A percentile compares a stretch with the other conserved stretches of the same genome.
phyloP scores from a whole-genome alignment of 345 rosid genomes.

The Physaria fendleri region DNA sequence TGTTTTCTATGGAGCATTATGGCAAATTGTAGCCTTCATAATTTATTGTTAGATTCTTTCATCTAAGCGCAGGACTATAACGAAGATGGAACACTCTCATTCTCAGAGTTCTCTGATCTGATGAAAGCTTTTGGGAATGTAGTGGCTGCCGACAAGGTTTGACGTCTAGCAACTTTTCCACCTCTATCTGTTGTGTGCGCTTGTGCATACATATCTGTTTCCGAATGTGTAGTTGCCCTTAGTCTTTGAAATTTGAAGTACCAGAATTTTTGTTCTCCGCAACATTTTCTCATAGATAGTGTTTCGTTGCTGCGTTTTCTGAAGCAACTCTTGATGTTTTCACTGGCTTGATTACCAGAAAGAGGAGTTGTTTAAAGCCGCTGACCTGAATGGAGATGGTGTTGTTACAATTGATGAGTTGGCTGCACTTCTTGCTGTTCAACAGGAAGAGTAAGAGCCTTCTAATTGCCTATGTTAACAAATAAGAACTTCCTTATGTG shows the following conservation, averaged over 20 bases:
- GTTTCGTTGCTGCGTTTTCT: slow-evolving; percentile 8
- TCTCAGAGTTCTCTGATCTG: slow-evolving; percentile 78
- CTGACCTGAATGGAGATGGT: slow-evolving; percentile 83
- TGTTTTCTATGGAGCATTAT: not conserved
- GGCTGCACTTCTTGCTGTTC: slow-evolving; percentile 79
- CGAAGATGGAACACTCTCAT: slow-evolving; percentile 78
- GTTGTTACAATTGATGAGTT: slow-evolving; percentile 90
- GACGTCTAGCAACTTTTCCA: slow-evolving; percentile 16
- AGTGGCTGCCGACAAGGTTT: slow-evolving; percentile 74
- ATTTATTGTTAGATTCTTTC: slow-evolving; percentile 22
- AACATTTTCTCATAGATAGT: not conserved
- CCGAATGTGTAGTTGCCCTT: slow-evolving; percentile 9
- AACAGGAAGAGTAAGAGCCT: slow-evolving; percentile 72
- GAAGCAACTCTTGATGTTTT: not conserved
- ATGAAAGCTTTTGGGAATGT: slow-evolving; percentile 82
- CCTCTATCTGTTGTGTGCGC: not conserved
- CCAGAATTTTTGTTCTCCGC: slow-evolving; percentile 7
- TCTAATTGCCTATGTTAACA: not conserved
- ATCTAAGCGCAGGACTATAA: slow-evolving; percentile 57
- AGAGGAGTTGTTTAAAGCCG: slow-evolving; percentile 85
- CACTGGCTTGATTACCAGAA: slow-evolving; percentile 43
- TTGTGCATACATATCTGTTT: slow-evolving; percentile 1
- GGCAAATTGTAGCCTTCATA: not conserved
- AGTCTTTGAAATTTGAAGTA: not conserved
- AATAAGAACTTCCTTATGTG: not conserved